Base-by-base conservation (phyloP, 495 filamentous ascomycete genomes). In the Monascus purpureus region DNA sequence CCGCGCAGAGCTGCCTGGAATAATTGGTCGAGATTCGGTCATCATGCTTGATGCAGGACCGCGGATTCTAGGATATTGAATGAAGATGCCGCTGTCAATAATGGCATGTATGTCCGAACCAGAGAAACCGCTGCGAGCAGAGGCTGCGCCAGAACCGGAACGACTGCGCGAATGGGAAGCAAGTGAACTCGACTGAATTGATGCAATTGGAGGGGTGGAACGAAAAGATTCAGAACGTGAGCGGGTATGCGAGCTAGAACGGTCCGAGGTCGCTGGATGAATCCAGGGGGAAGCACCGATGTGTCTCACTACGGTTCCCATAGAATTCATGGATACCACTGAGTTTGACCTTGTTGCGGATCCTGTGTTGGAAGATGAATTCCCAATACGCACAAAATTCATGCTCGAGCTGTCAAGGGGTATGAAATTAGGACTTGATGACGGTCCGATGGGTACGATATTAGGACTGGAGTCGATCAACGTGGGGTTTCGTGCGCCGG, bases 41-140 rank as follows among this genome's bases (percentile, higher is more conserved):
- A 60, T 57, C 11, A 65, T 68, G 20, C 63, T 60, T 24, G 65
- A 61, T 8, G 54, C 56, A 2, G 65, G 63, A 0, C 47, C 57
- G 19, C 58, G 59, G 25, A 70, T 57, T 1, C 55, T 55, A 1
- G 67, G 60, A 35, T 63, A 70, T 27, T 70, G 65, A 25, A 71
- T 45, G n/a, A 51, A 55, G 1, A 59, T 30, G 4, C 50, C 58
- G 33, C 45, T 63, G 25, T 62, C 58, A 17, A 57, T 53, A n/a
- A 53, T 52, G 19, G 50, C 42, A 27, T 56, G 52, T 17, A 59
- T 49, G 22, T 61, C 59, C 4, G 57, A 53, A 16, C 47, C 40
- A 12, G 53, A 22, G 29, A 32, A 49, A 19, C 46, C 59, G 12
- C 60, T 60, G 9, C 49, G 55, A n/a, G 57, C 52, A 20, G 58